Evolutionary conservation across 768 basidiomycete species (phyloP), one percentile per base, ranked within the genome.

Genomic region (Amanita muscaria): DNA sequence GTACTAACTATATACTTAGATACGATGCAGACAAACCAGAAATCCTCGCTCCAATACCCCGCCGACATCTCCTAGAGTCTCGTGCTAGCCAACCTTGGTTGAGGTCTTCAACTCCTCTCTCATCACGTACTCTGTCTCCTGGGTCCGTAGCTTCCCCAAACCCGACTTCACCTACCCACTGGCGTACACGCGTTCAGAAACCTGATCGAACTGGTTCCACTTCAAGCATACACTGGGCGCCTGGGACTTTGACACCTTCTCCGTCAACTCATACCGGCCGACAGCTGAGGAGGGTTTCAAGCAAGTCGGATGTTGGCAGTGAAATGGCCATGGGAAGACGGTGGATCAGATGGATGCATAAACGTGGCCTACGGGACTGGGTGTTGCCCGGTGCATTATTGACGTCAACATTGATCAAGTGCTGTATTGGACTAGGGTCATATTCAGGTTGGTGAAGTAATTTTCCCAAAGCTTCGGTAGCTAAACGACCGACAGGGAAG

Each of bases 281-380:
- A 19, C 40, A 27, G 10, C 19, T 27, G 23, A 31, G 21, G 22
- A 40, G 32, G 33, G n/a, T 22, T 30, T 34, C 33, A 16, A 38
- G 14, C 10, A 47, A 34, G 31, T 10, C 21, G n/a, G 40, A 34
- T 18, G 19, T 24, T 14, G 53, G 16, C 1, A 19, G 18, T 18
- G 63, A 64, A 27, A 51, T 52, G 21, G 60, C 66, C 5, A 70
- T 78, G 61, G 83, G 70, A 9, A 67, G 73, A 50, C 58, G 80
- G 33, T 86, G 80, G 80, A 66, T 86, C 30, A 70, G 80, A 33
- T 90, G 83, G 85, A 85, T 89, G 83, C 83, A 87, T 49, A 80
- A 72, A 51, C 67, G 74, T 25, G 73, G 70, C 14, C 58, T 85
- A 57, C 79, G 71, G 52, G 55, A 59, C 2, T 83, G 74, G 74